Conservation (phyloP, 208 protist genomes). For the Leishmania arabica region DNA sequence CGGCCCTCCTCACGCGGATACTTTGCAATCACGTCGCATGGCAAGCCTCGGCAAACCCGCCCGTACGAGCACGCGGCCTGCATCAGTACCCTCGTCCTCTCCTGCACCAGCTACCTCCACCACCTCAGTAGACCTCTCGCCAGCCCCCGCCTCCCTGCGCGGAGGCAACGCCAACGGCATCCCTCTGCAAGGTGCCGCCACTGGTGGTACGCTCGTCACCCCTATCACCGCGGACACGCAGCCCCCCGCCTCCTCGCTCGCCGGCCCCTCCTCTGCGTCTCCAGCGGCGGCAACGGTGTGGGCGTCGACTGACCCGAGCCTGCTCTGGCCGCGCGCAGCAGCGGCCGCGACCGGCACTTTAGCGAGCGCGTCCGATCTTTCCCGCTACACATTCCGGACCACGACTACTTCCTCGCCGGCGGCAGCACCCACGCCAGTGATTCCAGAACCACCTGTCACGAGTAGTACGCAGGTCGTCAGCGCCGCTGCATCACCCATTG, state of each 20-base stretch:
- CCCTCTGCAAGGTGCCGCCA: constrained; percentile 36
- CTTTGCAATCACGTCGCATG: not conserved
- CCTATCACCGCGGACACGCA: constrained; percentile 5
- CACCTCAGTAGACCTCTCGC: constrained; percentile 13
- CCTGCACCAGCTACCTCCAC: not conserved
- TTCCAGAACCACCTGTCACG: not conserved
- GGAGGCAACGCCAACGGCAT: constrained; percentile 23
- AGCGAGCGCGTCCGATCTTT: not conserved
- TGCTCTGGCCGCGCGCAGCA: constrained; percentile 13
- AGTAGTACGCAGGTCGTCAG: not conserved
- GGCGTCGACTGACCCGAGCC: constrained; percentile 22
- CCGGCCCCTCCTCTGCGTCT: not conserved
- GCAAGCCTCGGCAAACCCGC: not conserved
- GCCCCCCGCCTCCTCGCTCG: not conserved
- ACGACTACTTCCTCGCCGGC: not conserved
- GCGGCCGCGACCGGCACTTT: not conserved
- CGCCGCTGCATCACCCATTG: not conserved
- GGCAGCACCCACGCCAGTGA: not conserved
- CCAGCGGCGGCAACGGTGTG: constrained; percentile 22
- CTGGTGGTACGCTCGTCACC: constrained; percentile 27
- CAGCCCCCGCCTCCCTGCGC: constrained; percentile 11
- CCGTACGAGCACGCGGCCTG: not conserved
- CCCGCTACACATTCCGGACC: constrained; percentile 23
- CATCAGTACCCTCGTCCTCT: not conserved
- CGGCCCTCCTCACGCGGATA: not conserved